These are phyloP conservation scores for Ascochyta rabiei DNA, from an alignment of 2,329 filamentous ascomycete genomes.

Conservation along the genomic window DNA sequence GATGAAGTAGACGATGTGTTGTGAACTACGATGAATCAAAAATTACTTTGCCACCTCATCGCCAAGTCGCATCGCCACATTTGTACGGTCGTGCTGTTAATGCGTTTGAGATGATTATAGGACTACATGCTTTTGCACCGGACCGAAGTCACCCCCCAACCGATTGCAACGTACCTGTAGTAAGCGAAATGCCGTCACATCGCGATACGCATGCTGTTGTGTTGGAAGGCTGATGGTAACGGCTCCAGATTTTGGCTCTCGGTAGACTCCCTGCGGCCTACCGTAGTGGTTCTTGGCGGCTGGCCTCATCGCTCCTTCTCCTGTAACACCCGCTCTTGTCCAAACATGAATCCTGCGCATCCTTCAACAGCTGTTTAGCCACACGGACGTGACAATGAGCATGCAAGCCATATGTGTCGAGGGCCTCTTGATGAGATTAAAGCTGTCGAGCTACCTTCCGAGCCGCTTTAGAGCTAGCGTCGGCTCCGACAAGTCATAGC, in stretches of 20 bases:
- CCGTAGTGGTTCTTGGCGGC: background rate
- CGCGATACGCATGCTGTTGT: background rate
- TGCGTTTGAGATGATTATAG: too few relatives aligned
- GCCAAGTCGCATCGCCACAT: background rate
- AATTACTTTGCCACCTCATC: background rate
- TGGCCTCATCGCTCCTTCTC: slow-evolving; percentile 4
- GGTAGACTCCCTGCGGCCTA: background rate
- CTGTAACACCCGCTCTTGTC: slow-evolving; percentile 2
- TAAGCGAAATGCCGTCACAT: background rate
- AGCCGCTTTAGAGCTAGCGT: background rate
- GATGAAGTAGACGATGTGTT: slow-evolving; percentile 49
- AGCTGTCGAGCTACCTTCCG: background rate
- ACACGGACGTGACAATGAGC: background rate
- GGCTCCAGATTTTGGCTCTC: slow-evolving; percentile 11
- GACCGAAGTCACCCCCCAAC: background rate
- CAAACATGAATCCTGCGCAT: slow-evolving; percentile 7
- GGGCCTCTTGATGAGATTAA: background rate
- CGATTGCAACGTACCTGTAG: background rate
- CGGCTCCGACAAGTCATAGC: background rate
- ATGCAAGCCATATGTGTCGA: background rate
- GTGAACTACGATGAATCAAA: slow-evolving; percentile 2
- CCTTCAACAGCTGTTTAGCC: background rate
- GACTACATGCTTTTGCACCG: too few relatives aligned
- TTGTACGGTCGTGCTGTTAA: too few relatives aligned
- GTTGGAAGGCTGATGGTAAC: background rate